Evolutionary conservation across 148 eudicot genomes (phyloP).

Genomic region (Heliamphora exappendiculata): DNA sequence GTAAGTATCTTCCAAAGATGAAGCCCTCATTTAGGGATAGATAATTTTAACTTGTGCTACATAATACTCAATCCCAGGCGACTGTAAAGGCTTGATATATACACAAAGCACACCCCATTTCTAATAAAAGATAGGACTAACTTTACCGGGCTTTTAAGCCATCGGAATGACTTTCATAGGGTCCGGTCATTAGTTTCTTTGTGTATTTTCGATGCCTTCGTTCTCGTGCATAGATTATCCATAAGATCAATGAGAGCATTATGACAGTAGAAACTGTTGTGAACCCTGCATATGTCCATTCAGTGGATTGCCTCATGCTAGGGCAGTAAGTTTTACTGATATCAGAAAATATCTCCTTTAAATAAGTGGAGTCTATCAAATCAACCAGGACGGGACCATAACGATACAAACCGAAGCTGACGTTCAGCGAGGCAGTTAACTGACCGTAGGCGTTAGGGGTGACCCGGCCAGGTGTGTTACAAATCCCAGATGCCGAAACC

Average conservation of each 20-base stretch:
- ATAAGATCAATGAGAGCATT: slow-evolving; percentile 31
- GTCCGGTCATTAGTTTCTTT: slow-evolving; percentile 11
- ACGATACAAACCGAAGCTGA: slow-evolving; percentile 18
- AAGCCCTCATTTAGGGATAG: too few species aligned
- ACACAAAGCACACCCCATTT: too few species aligned
- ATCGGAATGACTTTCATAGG: not conserved
- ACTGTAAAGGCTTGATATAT: too few species aligned
- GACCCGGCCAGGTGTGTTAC: slow-evolving; percentile 27
- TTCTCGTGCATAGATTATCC: slow-evolving; percentile 30
- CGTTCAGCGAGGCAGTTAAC: slow-evolving; percentile 7
- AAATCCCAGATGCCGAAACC: slow-evolving; percentile 19
- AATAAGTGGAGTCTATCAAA: slow-evolving; percentile 27
- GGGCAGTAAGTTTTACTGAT: slow-evolving; percentile 30
- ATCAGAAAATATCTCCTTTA: slow-evolving; percentile 14
- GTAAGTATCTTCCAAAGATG: too few species aligned
- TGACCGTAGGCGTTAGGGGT: slow-evolving; percentile 19
- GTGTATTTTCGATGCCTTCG: slow-evolving; percentile 23
- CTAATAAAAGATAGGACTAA: too few species aligned
- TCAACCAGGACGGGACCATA: slow-evolving; percentile 30
- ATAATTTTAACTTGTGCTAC: too few species aligned
- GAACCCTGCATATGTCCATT: slow-evolving; percentile 30
- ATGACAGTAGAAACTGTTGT: slow-evolving; percentile 15
- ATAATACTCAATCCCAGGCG: too few species aligned
- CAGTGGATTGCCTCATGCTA: slow-evolving; percentile 13
- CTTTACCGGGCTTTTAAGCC: not conserved